phyloP scores from a whole-genome alignment of 495 filamentous ascomycete species.

The Clohesyomyces aquaticus region DNA sequence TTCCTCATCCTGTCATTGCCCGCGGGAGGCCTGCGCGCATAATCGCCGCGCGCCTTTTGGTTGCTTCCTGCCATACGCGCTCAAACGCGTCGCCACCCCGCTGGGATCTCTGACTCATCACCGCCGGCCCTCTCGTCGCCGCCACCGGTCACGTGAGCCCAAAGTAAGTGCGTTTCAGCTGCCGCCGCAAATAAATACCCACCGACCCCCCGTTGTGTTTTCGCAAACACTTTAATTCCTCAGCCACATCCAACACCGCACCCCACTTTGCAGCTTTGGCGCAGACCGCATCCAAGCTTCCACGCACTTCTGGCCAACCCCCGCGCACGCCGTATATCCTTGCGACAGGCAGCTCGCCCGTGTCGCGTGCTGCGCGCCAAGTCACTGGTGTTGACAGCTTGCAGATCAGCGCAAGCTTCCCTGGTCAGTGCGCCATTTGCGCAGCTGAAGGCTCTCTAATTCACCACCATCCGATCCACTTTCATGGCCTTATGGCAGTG shows the following conservation, averaged over 20 bases:
- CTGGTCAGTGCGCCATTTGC: slow-evolving; percentile 6
- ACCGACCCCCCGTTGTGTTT: slow-evolving; percentile 16
- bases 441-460: slow-evolving; percentile 5
- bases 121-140: slow-evolving; percentile 13
- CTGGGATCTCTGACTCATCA: slow-evolving; percentile 25
- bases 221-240: background rate
- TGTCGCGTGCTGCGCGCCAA: slow-evolving; percentile 19
- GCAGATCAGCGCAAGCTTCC: slow-evolving; percentile 1
- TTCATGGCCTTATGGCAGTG: slow-evolving; percentile 52
- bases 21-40: background rate
- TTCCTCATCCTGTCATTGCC: no score
- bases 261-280: background rate
- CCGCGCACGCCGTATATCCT: background rate
- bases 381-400: background rate
- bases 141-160: slow-evolving; percentile 33
- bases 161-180: slow-evolving; percentile 30
- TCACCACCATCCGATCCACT: slow-evolving; percentile 6
- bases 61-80: background rate
- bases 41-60: slow-evolving; percentile 6
- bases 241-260: slow-evolving; percentile 10
- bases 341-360: background rate
- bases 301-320: background rate
- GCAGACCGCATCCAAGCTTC: background rate
- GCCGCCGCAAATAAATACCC: slow-evolving; percentile 19
- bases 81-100: slow-evolving; percentile 23